Conservation (phyloP, 176 grass and related monocot genomes). For the Olyra latifolia region DNA sequence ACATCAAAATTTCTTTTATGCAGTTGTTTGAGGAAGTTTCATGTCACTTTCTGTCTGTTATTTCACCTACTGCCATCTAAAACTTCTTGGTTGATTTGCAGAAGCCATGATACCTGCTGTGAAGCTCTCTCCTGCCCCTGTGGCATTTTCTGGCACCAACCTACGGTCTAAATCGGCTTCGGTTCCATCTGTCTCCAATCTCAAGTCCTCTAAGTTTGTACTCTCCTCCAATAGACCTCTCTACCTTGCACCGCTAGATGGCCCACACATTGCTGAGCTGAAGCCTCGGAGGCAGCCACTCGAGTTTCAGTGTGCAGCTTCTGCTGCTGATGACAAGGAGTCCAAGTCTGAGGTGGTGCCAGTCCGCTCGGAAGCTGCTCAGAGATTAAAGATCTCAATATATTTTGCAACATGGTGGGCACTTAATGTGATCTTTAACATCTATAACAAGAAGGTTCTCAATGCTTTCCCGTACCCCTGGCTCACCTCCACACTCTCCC, state of each 20-base stretch:
- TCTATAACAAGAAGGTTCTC: conserved; percentile 96
- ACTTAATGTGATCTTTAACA: conserved; percentile 96
- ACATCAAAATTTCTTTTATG: neutral
- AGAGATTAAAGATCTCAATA: conserved; percentile 77
- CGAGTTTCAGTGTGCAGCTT: conserved; percentile 45
- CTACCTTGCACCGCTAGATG: conserved; percentile 51
- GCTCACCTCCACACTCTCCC: conserved; percentile 86
- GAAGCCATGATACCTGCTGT: conserved; percentile 47
- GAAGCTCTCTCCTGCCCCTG: conserved; percentile 36
- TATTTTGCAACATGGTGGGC: conserved; percentile 98
- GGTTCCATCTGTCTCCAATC: conserved; percentile 30
- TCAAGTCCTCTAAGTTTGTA: conserved; percentile 38
- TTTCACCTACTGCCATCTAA: conserved; percentile 11
- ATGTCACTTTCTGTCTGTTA: conserved; percentile 20
- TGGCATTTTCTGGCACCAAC: conserved; percentile 30
- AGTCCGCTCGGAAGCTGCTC: conserved; percentile 34
- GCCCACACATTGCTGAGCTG: neutral
- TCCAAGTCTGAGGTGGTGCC: conserved; percentile 40
- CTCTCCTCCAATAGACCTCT: conserved; percentile 64
- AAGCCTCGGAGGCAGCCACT: conserved; percentile 44
- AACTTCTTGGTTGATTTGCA: conserved; percentile 39
- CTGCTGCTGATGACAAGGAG: conserved; percentile 60
- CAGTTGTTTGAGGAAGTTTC: neutral
- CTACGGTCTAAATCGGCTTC: conserved; percentile 38
- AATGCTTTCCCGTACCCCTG: conserved; percentile 95